Percentiles rank a stretch among this genome's conserved stretches.
Conservation (phyloP, 768 basidiomycete species). For the Lyophyllum shimeji region DNA sequence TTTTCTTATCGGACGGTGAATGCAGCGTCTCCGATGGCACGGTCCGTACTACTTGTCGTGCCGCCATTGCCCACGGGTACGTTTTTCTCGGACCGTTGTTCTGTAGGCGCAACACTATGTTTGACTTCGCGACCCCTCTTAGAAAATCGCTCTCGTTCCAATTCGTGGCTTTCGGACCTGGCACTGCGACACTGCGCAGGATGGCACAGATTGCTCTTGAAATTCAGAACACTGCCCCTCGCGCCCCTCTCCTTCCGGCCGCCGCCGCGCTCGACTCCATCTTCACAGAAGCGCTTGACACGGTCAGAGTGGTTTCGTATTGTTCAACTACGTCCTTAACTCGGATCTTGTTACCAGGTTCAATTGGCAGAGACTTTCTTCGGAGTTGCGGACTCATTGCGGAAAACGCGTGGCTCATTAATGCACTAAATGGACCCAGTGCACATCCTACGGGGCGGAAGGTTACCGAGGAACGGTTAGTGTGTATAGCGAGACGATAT, state of each 20-base stretch:
- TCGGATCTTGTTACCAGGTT: constrained; percentile 32
- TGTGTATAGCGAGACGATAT: neutral
- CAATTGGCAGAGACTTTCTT: constrained; percentile 58
- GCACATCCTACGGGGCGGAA: neutral
- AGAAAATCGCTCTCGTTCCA: constrained; percentile 61
- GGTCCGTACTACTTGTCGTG: constrained; percentile 39
- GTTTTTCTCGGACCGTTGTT: neutral
- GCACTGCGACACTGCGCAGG: constrained; percentile 30
- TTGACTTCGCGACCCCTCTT: neutral
- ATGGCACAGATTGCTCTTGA: constrained; percentile 56
- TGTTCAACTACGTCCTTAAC: neutral
- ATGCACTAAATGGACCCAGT: neutral
- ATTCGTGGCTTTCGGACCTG: constrained; percentile 53
- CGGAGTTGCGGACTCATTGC: constrained; percentile 55
- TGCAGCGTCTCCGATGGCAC: constrained; percentile 34
- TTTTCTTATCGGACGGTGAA: constrained; percentile 60
- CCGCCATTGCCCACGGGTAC: constrained; percentile 46
- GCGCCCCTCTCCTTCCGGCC: constrained; percentile 34
- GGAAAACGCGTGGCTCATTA: constrained; percentile 53
- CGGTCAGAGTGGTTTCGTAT: constrained; percentile 31
- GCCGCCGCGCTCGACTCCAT: constrained; percentile 39
- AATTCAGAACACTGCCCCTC: constrained; percentile 43
- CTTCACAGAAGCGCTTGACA: constrained; percentile 50
- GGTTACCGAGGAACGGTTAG: neutral
- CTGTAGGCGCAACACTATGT: neutral